These are phyloP conservation scores for Solanum bulbocastanum DNA, from an alignment of 257 asterid species.

Conservation along the genomic window DNA sequence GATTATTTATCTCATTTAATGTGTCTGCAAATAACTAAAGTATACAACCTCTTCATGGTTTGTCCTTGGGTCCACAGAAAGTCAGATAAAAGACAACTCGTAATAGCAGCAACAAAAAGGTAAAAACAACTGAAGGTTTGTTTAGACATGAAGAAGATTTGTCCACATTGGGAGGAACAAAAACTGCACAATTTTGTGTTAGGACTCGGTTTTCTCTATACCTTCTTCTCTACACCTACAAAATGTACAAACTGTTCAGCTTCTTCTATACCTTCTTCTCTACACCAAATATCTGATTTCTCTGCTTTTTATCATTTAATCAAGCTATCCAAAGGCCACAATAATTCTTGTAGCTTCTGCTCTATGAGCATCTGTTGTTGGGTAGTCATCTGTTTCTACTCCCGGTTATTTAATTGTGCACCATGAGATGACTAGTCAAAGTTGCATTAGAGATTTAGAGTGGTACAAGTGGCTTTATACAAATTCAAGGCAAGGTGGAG, in stretches of 20 bases:
- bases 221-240: neutral
- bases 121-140: neutral
- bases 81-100: neutral
- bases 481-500: neutral
- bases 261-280: neutral
- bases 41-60: neutral
- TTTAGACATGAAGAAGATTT: neutral
- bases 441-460: neutral
- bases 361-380: neutral
- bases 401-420: neutral
- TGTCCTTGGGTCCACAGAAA: neutral
- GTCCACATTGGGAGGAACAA: neutral
- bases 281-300: neutral
- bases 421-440: neutral
- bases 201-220: neutral
- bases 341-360: neutral
- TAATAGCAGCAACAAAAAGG: neutral
- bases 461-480: neutral
- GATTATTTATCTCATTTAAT: neutral
- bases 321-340: neutral
- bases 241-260: neutral
- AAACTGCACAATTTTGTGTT: neutral
- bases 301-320: neutral
- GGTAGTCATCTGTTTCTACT: neutral
- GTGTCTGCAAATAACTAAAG: neutral